Evolutionary conservation across 192 early-diverging fungal genomes (phyloP).

Genomic region (Backusella australiensis): DNA sequence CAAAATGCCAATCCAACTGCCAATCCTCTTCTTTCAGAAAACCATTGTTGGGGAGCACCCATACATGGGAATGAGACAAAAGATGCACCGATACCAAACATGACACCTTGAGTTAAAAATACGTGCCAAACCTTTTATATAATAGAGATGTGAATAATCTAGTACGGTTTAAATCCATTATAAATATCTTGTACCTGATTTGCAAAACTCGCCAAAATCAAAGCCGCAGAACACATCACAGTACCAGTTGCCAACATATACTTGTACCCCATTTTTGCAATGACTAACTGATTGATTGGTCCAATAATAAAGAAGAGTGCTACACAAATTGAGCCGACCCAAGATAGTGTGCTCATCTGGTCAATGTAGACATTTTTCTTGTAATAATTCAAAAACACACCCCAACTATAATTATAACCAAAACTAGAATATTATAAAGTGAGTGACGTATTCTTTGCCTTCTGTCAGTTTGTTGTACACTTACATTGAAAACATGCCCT

Average conservation of each 20-base stretch:
- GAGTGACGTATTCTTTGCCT: background rate
- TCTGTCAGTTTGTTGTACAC: background rate
- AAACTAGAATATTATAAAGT: slow-evolving; percentile 32
- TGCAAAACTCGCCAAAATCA: slow-evolving; percentile 48
- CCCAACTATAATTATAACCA: slow-evolving; percentile 48
- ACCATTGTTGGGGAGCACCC: slow-evolving; percentile 70
- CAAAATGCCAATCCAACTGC: slow-evolving; percentile 75
- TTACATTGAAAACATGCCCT: slow-evolving; percentile 32
- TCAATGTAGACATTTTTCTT: slow-evolving; percentile 37
- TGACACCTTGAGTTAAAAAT: slow-evolving; percentile 67
- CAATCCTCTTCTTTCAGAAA: slow-evolving; percentile 57
- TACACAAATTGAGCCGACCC: slow-evolving; percentile 48
- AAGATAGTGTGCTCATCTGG: slow-evolving; percentile 39
- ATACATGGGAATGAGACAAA: slow-evolving; percentile 66
- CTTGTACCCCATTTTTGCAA: slow-evolving; percentile 49
- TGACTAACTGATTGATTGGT: slow-evolving; percentile 30
- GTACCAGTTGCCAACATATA: slow-evolving; percentile 47
- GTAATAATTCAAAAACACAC: slow-evolving; percentile 47
- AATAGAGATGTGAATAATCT: background rate
- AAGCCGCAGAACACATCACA: slow-evolving; percentile 36
- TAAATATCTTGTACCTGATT: slow-evolving; percentile 13
- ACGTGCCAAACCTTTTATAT: slow-evolving; percentile 61
- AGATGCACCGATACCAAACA: slow-evolving; percentile 71
- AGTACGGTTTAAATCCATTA: background rate
- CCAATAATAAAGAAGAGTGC: slow-evolving; percentile 44